A percentile compares a stretch with the other conserved stretches of the same genome.
phyloP scores from a whole-genome alignment of 164 flowering plant species.

The Chloranthus sessilifolius region DNA sequence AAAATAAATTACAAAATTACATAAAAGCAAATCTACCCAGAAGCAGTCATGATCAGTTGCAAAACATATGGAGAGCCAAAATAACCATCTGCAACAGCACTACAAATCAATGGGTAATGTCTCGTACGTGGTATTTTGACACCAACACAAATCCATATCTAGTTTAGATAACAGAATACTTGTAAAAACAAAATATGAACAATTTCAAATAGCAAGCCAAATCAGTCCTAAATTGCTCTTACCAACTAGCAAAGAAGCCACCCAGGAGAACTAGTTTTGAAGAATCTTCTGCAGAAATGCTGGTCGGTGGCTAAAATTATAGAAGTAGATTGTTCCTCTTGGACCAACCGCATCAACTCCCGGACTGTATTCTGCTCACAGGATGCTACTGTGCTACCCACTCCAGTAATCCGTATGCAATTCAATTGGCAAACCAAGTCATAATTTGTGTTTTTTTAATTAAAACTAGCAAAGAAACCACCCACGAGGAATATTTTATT shows the following conservation, averaged over 20 bases:
- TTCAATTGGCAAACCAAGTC: neutral
- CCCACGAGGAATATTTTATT: neutral
- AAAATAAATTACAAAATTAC: neutral
- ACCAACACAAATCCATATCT: conserved; percentile 19
- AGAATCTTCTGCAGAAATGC: conserved; percentile 49
- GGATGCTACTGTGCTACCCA: neutral
- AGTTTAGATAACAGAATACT: conserved; percentile 13
- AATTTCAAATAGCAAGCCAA: conserved; percentile 9
- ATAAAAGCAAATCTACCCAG: neutral
- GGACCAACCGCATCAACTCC: neutral
- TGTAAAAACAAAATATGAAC: conserved; percentile 7
- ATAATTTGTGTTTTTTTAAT: neutral
- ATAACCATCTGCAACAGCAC: conserved; percentile 30
- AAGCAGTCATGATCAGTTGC: neutral
- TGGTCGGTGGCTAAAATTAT: conserved; percentile 37
- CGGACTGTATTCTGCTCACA: neutral
- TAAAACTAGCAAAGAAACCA: neutral
- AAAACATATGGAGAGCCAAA: conserved; percentile 9
- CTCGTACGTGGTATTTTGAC: conserved; percentile 18
- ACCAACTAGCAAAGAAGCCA: conserved; percentile 53
- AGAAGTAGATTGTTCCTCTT: conserved; percentile 16
- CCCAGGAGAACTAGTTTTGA: conserved; percentile 45
- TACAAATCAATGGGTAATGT: conserved; percentile 13
- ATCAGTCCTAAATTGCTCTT: conserved; percentile 23
- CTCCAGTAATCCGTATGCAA: neutral